phyloP scores from a whole-genome alignment of 1,139 yeast species.

The Torulaspora pretoriensis region DNA sequence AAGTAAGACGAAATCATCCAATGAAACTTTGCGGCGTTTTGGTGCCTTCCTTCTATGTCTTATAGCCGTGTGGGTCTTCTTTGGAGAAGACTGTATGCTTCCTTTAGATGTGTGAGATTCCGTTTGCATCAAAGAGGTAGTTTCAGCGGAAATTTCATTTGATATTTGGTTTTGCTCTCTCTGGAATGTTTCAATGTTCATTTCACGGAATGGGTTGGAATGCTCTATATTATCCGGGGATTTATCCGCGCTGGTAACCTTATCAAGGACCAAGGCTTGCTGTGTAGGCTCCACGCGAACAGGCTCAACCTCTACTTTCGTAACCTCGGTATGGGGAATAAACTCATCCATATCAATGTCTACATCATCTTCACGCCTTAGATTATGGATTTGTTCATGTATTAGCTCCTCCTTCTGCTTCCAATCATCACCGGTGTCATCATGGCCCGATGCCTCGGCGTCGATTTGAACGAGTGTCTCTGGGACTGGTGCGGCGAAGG shows the following conservation, averaged over 20 bases:
- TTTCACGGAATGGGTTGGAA: constrained; percentile 32
- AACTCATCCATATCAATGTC: constrained; percentile 10
- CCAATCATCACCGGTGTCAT: constrained; percentile 17
- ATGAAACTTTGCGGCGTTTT: constrained; percentile 64
- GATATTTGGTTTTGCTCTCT: constrained; percentile 18
- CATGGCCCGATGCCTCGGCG: background rate
- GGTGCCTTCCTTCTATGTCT: constrained; percentile 28
- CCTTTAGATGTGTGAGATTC: constrained; percentile 6
- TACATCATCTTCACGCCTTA: constrained; percentile 11
- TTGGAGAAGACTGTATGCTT: constrained; percentile 22
- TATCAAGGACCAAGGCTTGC: background rate
- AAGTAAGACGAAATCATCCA: constrained; percentile 89
- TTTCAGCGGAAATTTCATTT: constrained; percentile 6
- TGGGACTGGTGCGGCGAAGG: constrained; percentile 5
- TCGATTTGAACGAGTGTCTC: background rate
- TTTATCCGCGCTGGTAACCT: background rate
- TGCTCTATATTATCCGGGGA: constrained; percentile 10
- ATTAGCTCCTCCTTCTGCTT: constrained; percentile 12
- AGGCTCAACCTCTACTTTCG: constrained; percentile 10
- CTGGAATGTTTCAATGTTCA: constrained; percentile 23
- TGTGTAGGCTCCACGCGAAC: background rate
- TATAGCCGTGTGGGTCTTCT: constrained; percentile 21
- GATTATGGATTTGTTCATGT: constrained; percentile 10
- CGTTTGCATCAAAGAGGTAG: constrained; percentile 6
- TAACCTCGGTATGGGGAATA: constrained; percentile 8